A percentile compares a stretch with the other conserved stretches of the same genome.
Conservation (phyloP, 768 basidiomycete species). For the Leccinellum luteum region DNA sequence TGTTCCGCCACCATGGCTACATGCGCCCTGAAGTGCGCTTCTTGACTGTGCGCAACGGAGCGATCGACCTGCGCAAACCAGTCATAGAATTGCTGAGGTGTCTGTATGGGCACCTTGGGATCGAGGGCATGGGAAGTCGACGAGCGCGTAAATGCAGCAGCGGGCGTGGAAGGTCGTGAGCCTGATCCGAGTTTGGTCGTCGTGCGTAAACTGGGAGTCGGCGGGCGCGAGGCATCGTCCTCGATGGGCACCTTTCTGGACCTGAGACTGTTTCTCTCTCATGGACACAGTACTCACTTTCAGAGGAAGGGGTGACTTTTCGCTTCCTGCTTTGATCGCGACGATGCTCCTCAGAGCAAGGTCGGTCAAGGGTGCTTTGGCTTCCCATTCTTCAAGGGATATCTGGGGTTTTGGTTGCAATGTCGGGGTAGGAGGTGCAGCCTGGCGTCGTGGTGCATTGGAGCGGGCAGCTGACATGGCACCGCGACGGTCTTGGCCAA, state of each 20-base stretch:
- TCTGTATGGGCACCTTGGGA: conserved; percentile 76
- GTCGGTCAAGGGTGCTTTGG: conserved; percentile 73
- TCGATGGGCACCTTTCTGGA: conserved; percentile 42
- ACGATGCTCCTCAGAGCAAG: conserved; percentile 64
- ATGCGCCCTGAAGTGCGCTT: conserved; percentile 87
- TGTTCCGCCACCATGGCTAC: conserved; percentile 74
- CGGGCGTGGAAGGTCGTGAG: conserved; percentile 48
- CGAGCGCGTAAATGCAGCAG: conserved; percentile 18
- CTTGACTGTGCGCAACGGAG: conserved; percentile 90
- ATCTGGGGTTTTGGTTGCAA: conserved; percentile 45
- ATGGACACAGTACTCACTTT: conserved; percentile 52
- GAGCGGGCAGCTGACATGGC: conserved; percentile 26
- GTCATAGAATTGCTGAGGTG: conserved; percentile 95
- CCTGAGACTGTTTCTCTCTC: conserved; percentile 28
- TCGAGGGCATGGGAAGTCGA: conserved; percentile 54
- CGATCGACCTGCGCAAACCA: conserved; percentile 91
- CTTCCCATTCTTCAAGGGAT: conserved; percentile 90
- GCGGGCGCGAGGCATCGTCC: conserved; percentile 33
- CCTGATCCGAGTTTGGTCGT: conserved; percentile 38
- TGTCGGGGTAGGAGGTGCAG: conserved; percentile 22
- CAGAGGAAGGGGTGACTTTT: conserved; percentile 60
- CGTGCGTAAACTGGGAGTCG: conserved; percentile 36
- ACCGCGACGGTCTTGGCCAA: conserved; percentile 2
- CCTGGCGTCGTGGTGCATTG: conserved; percentile 26
- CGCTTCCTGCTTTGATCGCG: conserved; percentile 58